Evolutionary conservation across 805 yeast species (phyloP), one percentile per base, ranked within the genome.

Genomic region (Schwanniomyces vanrijiae): DNA sequence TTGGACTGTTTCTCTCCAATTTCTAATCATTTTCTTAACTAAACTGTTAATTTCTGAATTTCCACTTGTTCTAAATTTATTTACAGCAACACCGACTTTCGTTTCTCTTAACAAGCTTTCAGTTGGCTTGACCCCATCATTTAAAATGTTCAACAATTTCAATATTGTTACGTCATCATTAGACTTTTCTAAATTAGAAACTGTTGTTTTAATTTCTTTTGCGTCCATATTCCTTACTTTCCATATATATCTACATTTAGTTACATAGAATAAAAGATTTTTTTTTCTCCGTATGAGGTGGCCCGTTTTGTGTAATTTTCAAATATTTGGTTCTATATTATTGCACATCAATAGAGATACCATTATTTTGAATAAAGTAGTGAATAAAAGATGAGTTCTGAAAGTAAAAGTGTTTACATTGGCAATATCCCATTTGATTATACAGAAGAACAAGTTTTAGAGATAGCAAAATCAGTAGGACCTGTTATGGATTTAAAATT

Each of bases 21-120:
- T 74, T 55, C 82, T 80, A 57, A 94, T 90, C 71, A 91, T 88
- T 55, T 81, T 82, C 64, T 88, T 88, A 31, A 92, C 98, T 35
- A 87, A 68, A 2, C 76, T 68, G 10, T 85, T 74, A 40, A 94
- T 78, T 55, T 90, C 95, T 19, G 78, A 51, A 65, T 87, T 88
- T 25, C 68, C 60, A 40, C 83, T 82, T 7, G 88, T 69, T 53
- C 96, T 82, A 59, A 87, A 82, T 66, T 89, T 90, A 71, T 94
- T 94, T 37, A 94, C 97, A 7, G 91, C 92, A 14, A 94, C 92
- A 53, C 99, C 99, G n/a, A 94, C 92, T 65, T 90, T 90, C 7
- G 99, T 94, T 60, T 92, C 96, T 59, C 97, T 80, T 43, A 92
- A 75, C 29, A 92, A 73, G 62, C 83, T 81, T 61, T 92, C 98